These are phyloP conservation scores for Ascochyta rabiei DNA, from an alignment of 2,329 filamentous ascomycete genomes.

Conservation along the genomic window DNA sequence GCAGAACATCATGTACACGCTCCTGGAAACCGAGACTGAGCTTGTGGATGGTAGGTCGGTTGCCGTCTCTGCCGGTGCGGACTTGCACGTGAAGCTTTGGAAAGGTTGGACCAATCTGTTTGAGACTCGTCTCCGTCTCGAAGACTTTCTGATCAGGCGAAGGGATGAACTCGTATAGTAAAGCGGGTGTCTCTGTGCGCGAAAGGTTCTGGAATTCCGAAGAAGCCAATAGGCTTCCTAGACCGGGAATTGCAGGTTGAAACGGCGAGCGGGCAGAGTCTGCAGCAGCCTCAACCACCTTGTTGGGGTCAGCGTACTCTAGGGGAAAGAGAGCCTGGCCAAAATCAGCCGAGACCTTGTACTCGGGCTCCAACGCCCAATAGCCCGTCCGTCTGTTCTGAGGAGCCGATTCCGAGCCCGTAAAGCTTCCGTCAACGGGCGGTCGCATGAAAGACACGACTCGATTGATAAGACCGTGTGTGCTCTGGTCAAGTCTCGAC, in stretches of 20 bases:
- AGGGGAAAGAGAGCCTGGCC: constrained; percentile 36
- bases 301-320: constrained; percentile 2
- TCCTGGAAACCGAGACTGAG: constrained; percentile 31
- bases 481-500: not conserved
- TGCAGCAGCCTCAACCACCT: constrained; percentile 3
- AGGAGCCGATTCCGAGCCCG: not conserved
- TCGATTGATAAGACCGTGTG: constrained; percentile 4
- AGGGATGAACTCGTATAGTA: constrained; percentile 36
- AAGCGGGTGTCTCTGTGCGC: constrained; percentile 16
- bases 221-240: constrained; percentile 30
- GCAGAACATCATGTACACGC: constrained; percentile 35
- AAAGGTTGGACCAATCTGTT: constrained; percentile 18
- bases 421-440: constrained; percentile 1
- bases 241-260: constrained; percentile 26
- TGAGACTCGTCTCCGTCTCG: not conserved
- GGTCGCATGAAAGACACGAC: constrained; percentile 4
- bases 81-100: constrained; percentile 36
- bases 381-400: constrained; percentile 13
- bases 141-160: constrained; percentile 21
- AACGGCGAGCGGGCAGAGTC: constrained; percentile 20
- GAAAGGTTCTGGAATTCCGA: constrained; percentile 13
- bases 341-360: constrained; percentile 26
- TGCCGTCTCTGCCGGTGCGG: constrained; percentile 17
- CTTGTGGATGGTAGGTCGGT: constrained; percentile 24
- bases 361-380: constrained; percentile 25